Evolutionary conservation across 106 monocot genomes (phyloP), one percentile per base, ranked within the genome.

Genomic region (Dendrobium officinale): DNA sequence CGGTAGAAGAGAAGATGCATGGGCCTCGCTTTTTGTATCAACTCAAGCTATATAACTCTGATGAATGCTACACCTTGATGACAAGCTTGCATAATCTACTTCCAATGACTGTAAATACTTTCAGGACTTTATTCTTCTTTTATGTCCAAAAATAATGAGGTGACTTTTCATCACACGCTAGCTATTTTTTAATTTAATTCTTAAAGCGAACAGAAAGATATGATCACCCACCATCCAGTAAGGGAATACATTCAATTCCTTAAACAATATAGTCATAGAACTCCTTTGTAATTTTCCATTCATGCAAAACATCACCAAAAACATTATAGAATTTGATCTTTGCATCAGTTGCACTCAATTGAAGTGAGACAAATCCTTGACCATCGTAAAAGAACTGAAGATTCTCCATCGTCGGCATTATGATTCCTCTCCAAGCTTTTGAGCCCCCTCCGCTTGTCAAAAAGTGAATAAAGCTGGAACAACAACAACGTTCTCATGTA

Each of bases 371-470:
- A 82, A 91, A 91, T 9, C 91, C 91, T 78, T 83, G 91, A 0
- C 91, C 91, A 48, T 91, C 91, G 27, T 91, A 81, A 82, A 88
- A 91, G 86, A 88, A 91, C 56, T 68, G 58, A 44, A 88, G 51
- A 17, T 84, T 73, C 66, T 91, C 88, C 1, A 6, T 2, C 42
- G 83, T 88, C 11, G 91, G 84, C 29, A 17, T 73, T 24, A 77
- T 72, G 5, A 74, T 85, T 42, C 86, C 88, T 22, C 91, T 84
- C 91, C 91, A 91, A 58, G 91, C 91, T 80, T 88, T 91, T 42
- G 91, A 91, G 5, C 91, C 91, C 5, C 83, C 91, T 49, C 91
- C 91, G 44, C 91, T 91, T 2, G 88, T 88, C 76, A 88, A 49
- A 61, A 83, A 91, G 48, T 87, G 86, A 72, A 88, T 84, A 2